A percentile compares a stretch with the other conserved stretches of the same genome.
These are phyloP conservation scores for Wickerhamomyces mucosus DNA, from an alignment of 805 yeast genomes.

Conservation along the genomic window DNA sequence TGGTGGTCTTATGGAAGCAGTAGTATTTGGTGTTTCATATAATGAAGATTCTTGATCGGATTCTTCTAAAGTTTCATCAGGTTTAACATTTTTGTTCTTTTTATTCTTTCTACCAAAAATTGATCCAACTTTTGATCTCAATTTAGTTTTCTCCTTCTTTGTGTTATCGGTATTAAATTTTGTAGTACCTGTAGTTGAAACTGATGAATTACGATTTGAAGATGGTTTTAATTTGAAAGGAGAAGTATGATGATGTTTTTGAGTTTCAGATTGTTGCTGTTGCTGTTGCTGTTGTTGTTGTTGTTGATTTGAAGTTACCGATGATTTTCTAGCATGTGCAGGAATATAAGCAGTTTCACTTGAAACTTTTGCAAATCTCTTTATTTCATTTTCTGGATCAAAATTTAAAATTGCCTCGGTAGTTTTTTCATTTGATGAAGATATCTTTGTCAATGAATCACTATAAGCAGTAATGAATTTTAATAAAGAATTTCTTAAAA, in stretches of 20 bases:
- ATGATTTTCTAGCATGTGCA: constrained; percentile 20
- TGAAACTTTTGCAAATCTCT: constrained; percentile 40
- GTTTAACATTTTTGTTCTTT: constrained; percentile 26
- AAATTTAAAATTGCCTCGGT: constrained; percentile 57
- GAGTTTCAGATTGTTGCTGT: constrained; percentile 1
- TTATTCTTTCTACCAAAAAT: constrained; percentile 58
- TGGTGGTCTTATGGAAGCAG: constrained; percentile 2
- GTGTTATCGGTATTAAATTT: constrained; percentile 10
- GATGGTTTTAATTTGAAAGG: background rate
- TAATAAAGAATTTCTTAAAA: constrained; percentile 56
- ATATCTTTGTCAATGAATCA: constrained; percentile 38
- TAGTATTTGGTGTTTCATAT: constrained; percentile 8
- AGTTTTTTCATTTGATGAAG: constrained; percentile 49
- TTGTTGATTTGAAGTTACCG: constrained; percentile 15
- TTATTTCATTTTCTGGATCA: constrained; percentile 50
- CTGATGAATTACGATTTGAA: constrained; percentile 10
- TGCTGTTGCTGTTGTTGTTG: constrained; percentile 1
- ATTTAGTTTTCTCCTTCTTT: constrained; percentile 26
- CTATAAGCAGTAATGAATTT: constrained; percentile 53
- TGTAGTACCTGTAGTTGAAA: constrained; percentile 15
- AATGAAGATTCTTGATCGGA: constrained; percentile 18
- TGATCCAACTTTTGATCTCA: constrained; percentile 69
- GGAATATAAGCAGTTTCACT: constrained; percentile 18
- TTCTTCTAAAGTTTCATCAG: constrained; percentile 13
- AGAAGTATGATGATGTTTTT: background rate